Percentiles rank a stretch among this genome's conserved stretches.
These are phyloP conservation scores for Pseudocercospora eumusae DNA, from an alignment of 2,329 filamentous ascomycete species.

Conservation along the genomic window DNA sequence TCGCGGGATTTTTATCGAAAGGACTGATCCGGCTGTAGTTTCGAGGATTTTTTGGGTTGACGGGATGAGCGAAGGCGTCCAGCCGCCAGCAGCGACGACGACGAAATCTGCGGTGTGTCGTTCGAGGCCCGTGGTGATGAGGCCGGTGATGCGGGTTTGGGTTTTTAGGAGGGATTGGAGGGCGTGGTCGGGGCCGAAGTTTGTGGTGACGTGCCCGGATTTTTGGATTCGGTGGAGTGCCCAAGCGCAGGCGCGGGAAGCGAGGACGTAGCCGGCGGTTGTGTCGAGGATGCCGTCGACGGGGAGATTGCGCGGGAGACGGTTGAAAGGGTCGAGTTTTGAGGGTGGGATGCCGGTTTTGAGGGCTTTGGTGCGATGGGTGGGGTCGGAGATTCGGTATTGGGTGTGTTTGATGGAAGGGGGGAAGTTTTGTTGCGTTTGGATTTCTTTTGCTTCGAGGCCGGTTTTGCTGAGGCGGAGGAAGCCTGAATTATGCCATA, in stretches of 20 bases:
- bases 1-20: constrained; percentile 48
- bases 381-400: constrained; percentile 30
- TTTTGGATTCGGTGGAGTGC: constrained; percentile 21
- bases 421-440: constrained; percentile 34
- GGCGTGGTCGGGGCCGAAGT: constrained; percentile 22
- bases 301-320: constrained; percentile 15
- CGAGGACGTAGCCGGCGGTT: constrained; percentile 28
- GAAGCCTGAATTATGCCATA: constrained; percentile 35
- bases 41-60: constrained; percentile 43
- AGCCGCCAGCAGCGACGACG: constrained; percentile 35
- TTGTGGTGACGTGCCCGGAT: constrained; percentile 18
- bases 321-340: constrained; percentile 26
- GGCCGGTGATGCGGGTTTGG: constrained; percentile 17
- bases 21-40: constrained; percentile 52
- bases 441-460: constrained; percentile 26
- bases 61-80: constrained; percentile 48
- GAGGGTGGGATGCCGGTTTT: constrained; percentile 19
- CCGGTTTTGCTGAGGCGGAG: constrained; percentile 27
- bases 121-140: constrained; percentile 46
- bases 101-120: constrained; percentile 39
- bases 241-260: constrained; percentile 25
- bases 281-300: constrained; percentile 27
- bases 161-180: constrained; percentile 20
- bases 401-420: constrained; percentile 32
- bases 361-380: constrained; percentile 18